Evolutionary conservation across 805 yeast genomes (phyloP).

Genomic region (Priceomyces fermenticarens): DNA sequence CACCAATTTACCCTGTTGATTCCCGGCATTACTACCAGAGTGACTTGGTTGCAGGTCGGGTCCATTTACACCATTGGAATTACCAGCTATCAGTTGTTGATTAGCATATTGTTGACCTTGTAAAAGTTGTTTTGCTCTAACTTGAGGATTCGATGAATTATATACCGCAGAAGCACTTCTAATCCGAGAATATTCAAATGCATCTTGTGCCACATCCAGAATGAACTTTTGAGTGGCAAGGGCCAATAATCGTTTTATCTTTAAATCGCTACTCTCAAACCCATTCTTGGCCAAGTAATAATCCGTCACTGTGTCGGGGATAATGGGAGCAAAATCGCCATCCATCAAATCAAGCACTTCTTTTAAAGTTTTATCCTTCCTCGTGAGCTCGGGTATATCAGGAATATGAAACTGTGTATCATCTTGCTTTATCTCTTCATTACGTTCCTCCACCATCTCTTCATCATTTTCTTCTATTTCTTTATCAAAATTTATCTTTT

Average conservation of each 20-base stretch:
- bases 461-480: constrained; percentile 16
- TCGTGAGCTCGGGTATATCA: constrained; percentile 63
- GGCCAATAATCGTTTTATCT: constrained; percentile 77
- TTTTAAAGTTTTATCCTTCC: constrained; percentile 77
- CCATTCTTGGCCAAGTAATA: constrained; percentile 86
- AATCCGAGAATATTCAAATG: constrained; percentile 91
- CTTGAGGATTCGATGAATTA: constrained; percentile 81
- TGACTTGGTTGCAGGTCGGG: constrained; percentile 34
- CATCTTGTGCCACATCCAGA: constrained; percentile 92
- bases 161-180: constrained; percentile 87
- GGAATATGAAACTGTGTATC: constrained; percentile 27
- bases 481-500: constrained; percentile 9
- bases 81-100: constrained; percentile 32
- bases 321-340: constrained; percentile 85
- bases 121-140: constrained; percentile 71
- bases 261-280: constrained; percentile 71
- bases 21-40: constrained; percentile 43
- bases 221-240: constrained; percentile 95
- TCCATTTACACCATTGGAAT: constrained; percentile 31
- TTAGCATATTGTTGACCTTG: constrained; percentile 60
- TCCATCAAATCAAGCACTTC: constrained; percentile 89
- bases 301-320: constrained; percentile 95
- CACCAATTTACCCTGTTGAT: constrained; percentile 72
- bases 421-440: constrained; percentile 2
- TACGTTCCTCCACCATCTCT: constrained; percentile 4